A percentile compares a stretch with the other conserved stretches of the same genome.
Conservation (phyloP, 495 filamentous ascomycete species). For the Jackrogersella minutella region DNA sequence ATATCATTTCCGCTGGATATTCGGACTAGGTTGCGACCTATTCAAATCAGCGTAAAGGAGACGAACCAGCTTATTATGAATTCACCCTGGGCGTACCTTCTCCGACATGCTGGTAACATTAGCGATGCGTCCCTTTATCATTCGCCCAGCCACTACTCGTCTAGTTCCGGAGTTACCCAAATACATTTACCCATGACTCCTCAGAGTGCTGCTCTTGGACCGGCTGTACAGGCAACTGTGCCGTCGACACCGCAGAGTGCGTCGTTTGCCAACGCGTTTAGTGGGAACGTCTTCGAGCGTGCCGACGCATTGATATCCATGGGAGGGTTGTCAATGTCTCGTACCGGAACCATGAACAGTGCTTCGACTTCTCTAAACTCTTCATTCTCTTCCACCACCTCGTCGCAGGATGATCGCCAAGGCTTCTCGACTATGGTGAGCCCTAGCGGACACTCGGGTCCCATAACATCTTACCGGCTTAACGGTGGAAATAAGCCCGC, state of each 20-base stretch:
- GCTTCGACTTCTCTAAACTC: conserved; percentile 52
- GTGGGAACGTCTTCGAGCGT: conserved; percentile 76
- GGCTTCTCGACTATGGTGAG: conserved; percentile 51
- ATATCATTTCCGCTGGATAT: conserved; percentile 72
- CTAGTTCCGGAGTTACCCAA: conserved; percentile 42
- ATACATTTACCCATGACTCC: conserved; percentile 67
- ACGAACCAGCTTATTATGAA: conserved; percentile 74
- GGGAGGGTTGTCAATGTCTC: conserved; percentile 55
- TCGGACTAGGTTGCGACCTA: conserved; percentile 73
- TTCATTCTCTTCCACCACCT: conserved; percentile 49
- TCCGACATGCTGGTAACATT: conserved; percentile 43
- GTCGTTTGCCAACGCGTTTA: conserved; percentile 69
- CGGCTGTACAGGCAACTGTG: conserved; percentile 88
- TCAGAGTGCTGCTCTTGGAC: conserved; percentile 84
- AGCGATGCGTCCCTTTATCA: conserved; percentile 44
- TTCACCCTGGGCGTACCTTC: conserved; percentile 74
- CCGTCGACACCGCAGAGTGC: conserved; percentile 79
- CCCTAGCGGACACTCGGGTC: conserved; percentile 41
- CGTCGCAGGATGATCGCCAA: conserved; percentile 41
- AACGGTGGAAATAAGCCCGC: conserved; percentile 45
- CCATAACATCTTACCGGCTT: conserved; percentile 33
- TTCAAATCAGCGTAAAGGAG: conserved; percentile 79
- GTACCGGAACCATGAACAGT: conserved; percentile 56
- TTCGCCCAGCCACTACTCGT: conserved; percentile 43
- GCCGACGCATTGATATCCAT: conserved; percentile 74